Base-by-base conservation (phyloP, 2,329 filamentous ascomycete species). In the Scedosporium dehoogii region DNA sequence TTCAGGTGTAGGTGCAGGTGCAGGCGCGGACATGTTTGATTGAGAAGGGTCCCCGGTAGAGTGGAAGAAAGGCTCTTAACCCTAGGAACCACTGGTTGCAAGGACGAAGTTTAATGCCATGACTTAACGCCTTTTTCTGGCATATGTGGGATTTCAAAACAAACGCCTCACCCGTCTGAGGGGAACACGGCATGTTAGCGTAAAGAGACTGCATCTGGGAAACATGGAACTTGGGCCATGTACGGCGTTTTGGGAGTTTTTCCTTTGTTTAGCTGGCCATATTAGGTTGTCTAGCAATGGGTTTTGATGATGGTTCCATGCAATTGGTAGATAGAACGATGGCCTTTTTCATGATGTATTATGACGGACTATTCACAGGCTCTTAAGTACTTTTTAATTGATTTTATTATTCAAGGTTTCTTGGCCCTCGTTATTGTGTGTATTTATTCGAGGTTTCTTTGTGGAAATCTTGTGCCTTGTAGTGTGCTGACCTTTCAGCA, bases 11-110 rank as follows among this genome's bases (percentile, higher is more conserved):
- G n/a, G n/a, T n/a, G 27, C 27, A 29, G 27, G 27, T 29, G 51
- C 18, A 2, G 72, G 69, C 55, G 67, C 66, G 18, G 74, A 76
- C 64, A 76, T 76, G 73, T 76, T 73, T 66, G 73, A 76, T 41
- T 74, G 71, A 67, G 16, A 29, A 57, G 25, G 25, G 56, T 42
- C 10, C 18, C 51, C 23, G 18, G n/a, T 25, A 33, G 16, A 57
- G 18, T n/a, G 6, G 25, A n/a, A 29, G 53, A 41, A 38, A 16
- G 14, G 16, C n/a, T 38, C 33, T 12, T 10, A 12, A 10, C 3
- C 33, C 33, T 38, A 38, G 33, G 10, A 38, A 6, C 33, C 10
- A 38, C 33, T 6, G 9, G 33, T 6, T 38, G 14, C 33, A 38
- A 10, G 33, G 33, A 38, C 33, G 33, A 12, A 44, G 60, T 44